Conservation (phyloP, 768 basidiomycete genomes). For the Leccinum arenicola region DNA sequence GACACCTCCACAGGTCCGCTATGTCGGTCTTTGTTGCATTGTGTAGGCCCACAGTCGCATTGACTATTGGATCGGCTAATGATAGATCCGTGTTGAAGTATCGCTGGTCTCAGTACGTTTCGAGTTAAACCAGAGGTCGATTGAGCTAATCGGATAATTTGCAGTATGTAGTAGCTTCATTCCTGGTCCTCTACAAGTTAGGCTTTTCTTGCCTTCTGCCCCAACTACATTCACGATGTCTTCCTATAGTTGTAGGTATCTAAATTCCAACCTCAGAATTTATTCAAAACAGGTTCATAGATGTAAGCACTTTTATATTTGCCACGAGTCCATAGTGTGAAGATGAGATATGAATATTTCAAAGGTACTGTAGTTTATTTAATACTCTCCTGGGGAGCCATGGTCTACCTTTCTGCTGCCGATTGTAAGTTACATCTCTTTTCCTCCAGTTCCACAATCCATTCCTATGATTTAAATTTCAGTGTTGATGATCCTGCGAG, state of each 20-base stretch:
- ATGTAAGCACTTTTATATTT: constrained; percentile 4
- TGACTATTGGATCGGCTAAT: background rate
- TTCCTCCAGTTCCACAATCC: too few relatives aligned
- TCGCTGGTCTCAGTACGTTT: background rate
- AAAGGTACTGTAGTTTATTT: background rate
- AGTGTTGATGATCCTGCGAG: constrained; percentile 16
- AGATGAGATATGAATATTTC: background rate
- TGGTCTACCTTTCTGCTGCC: constrained; percentile 7
- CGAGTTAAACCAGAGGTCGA: background rate
- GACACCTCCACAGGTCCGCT: background rate
- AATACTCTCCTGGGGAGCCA: background rate
- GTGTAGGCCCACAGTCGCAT: background rate
- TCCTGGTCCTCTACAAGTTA: constrained; percentile 1
- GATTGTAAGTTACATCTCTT: constrained; percentile 5
- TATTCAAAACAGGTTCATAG: background rate
- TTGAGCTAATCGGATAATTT: background rate
- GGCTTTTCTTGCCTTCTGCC: background rate
- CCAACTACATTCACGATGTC: background rate
- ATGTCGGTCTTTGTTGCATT: background rate
- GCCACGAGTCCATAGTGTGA: background rate
- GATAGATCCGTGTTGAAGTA: background rate
- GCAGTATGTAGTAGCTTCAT: constrained; percentile 1
- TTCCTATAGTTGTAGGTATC: background rate
- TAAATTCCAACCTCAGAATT: background rate
- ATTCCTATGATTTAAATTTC: background rate